Base-by-base conservation (phyloP, 1,284 basidiomycete genomes). In the Tilletia caries region DNA sequence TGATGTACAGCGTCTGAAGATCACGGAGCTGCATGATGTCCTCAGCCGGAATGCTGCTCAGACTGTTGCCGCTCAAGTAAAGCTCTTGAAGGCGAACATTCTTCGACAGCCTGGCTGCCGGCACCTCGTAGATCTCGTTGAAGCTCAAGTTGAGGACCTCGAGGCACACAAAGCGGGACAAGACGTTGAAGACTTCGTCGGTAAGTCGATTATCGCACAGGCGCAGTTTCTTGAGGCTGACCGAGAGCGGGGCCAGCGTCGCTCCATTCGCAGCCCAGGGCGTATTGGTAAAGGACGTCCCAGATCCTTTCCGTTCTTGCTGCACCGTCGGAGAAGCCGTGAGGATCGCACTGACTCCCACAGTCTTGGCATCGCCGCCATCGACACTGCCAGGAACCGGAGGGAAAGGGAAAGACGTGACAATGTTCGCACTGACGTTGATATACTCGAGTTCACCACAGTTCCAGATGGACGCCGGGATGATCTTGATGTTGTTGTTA, bases 61-160 rank as follows among this genome's bases (percentile, higher is more conserved):
- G 86, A 83, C 92, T 91, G 85, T 98, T 98, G 41, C 95, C 94
- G 74, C 92, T 93, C 6, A 98, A 86, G 83, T 97, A 98, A 44
- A 99, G 85, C 84, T 95, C 91, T 82, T 92, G 89, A 29, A 99
- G 86, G 70, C 84, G 83, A 32, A 83, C 79, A 72, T 92, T 87
- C 71, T 89, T 90, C 72, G 88, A 86, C 76, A 98, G 89, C 73
- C 93, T 93, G 41, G 87, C 86, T 54, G 75, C 73, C 0, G 88
- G 85, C 0, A 98, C 88, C 80, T 96, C 93, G 83, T 91, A 91
- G 70, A 98, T 92, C 71, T 93, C 90, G 85, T 99, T 99, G 86
- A 97, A 98, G 69, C 92, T 93, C 41, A 98, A 86, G 77, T 98
- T 98, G 68, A 98, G 88, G 1, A 94, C 89, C 2, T 87, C 78